Evolutionary conservation across 306 rosid species (phyloP).

Genomic region (Herpetospermum pedunculosum): DNA sequence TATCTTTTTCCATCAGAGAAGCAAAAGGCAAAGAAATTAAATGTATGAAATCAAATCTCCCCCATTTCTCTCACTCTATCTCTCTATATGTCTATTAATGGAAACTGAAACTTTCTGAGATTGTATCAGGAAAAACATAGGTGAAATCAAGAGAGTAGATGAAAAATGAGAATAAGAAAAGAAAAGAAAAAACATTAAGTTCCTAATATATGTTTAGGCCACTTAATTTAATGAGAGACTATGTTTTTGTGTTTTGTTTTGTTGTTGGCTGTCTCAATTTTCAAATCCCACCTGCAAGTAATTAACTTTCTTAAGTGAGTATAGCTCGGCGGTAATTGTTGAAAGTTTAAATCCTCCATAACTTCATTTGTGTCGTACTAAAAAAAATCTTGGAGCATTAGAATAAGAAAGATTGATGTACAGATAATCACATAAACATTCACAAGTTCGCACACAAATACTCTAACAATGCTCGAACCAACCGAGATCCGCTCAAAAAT

Average conservation of each 20-base stretch:
- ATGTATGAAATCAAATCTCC: background rate
- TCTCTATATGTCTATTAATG: background rate
- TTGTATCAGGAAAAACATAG: background rate
- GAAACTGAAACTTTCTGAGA: background rate
- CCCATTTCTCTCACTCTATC: background rate
- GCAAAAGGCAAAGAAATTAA: background rate
- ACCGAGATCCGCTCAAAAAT: background rate
- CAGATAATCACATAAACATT: constrained; percentile 8
- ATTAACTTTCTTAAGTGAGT: no score
- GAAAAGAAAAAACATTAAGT: background rate
- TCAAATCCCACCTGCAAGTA: no score
- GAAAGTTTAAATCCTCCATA: no score
- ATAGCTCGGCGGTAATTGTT: no score
- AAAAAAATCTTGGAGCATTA: no score
- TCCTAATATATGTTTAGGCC: background rate
- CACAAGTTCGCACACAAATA: background rate
- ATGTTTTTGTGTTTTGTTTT: background rate
- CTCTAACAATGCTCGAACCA: background rate
- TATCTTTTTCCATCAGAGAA: background rate
- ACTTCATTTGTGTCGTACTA: no score
- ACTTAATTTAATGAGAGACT: background rate
- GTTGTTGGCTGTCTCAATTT: background rate
- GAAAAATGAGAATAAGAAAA: background rate
- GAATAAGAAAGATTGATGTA: background rate
- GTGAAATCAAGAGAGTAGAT: background rate